Evolutionary conservation across 352 stramenopile genomes (phyloP), one percentile per base, ranked within the genome.

Genomic region (Globisporangium takayamanum): DNA sequence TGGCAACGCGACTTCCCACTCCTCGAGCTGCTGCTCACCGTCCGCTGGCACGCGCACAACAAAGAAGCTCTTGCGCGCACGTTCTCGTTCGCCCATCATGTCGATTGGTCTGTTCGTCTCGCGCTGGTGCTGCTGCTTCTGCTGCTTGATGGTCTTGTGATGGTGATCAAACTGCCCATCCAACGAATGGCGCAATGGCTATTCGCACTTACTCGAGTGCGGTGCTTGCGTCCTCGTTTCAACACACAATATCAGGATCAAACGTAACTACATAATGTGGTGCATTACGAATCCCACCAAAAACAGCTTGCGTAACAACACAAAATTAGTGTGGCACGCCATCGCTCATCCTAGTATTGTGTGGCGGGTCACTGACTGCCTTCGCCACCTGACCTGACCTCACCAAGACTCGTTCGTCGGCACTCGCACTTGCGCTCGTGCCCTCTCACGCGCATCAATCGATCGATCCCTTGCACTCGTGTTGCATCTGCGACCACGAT

Each of bases 31-130:
- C 50, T 74, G 68, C 28, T 28, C 33, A 39, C 74, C 76, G 63
- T 88, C 74, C 44, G 74, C 64, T 2, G 84, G 84, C 36, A 94
- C 67, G 56, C 74, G 84, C 47, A 92, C 84, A 52, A 92, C 72
- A 62, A 61, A 87, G 65, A 92, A 94, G 62, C 73, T 84, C 58
- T 76, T 68, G 42, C 68, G 70, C 60, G 69, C 63, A 14, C 65
- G 46, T 57, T 82, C 71, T 18, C 66, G 53, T 67, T 85, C 72
- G 41, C 75, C 78, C 78, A 83, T 75, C 80, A 89, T 88, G 44
- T 22, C 57, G 12, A 5, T 57, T 41, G 11, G 30, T 20, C 48
- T 55, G 37, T 50, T 30, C 39, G 26, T 57, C 12, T 26, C 28
- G 41, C 18, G 5, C n/a, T 45, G 28, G 5, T 18, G 37, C 25